Conservation (phyloP, 768 basidiomycete genomes). For the Erythrobasidium yunnanense region DNA sequence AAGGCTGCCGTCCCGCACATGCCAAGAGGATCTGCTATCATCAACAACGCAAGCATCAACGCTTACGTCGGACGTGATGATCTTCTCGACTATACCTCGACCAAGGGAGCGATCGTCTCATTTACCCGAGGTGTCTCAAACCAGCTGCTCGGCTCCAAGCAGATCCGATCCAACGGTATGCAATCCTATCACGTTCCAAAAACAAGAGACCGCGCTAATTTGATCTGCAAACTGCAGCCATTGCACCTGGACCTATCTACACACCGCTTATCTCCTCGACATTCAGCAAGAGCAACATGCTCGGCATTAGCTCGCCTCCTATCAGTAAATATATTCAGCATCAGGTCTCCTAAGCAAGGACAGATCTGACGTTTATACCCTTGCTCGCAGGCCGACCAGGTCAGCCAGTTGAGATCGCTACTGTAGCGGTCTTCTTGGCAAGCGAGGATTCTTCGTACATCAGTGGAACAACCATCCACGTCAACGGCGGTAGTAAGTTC, state of each 20-base stretch:
- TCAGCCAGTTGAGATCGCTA: slow-evolving; percentile 50
- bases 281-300: slow-evolving; percentile 41
- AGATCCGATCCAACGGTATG: slow-evolving; percentile 47
- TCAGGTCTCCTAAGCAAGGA: not conserved
- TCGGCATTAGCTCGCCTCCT: slow-evolving; percentile 43
- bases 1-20: slow-evolving; percentile 48
- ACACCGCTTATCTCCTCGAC: slow-evolving; percentile 44
- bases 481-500: slow-evolving; percentile 5
- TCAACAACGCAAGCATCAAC: slow-evolving; percentile 48
- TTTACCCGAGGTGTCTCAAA: slow-evolving; percentile 49
- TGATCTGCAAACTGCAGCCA: slow-evolving; percentile 34
- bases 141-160: slow-evolving; percentile 49
- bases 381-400: slow-evolving; percentile 44
- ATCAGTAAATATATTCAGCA: slow-evolving; percentile 39
- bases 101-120: slow-evolving; percentile 50
- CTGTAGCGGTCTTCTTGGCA: slow-evolving; percentile 47
- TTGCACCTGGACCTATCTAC: slow-evolving; percentile 48
- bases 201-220: not conserved
- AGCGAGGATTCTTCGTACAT: slow-evolving; percentile 21
- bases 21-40: slow-evolving; percentile 45
- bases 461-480: not conserved
- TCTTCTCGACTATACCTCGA: slow-evolving; percentile 51
- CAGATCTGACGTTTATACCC: not conserved
- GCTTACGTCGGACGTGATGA: slow-evolving; percentile 46
- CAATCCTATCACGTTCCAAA: not conserved